Evolutionary conservation across 1,139 yeast genomes (phyloP), one percentile per base, ranked within the genome.

Genomic region (Zhuliangozyma blackwelliae): DNA sequence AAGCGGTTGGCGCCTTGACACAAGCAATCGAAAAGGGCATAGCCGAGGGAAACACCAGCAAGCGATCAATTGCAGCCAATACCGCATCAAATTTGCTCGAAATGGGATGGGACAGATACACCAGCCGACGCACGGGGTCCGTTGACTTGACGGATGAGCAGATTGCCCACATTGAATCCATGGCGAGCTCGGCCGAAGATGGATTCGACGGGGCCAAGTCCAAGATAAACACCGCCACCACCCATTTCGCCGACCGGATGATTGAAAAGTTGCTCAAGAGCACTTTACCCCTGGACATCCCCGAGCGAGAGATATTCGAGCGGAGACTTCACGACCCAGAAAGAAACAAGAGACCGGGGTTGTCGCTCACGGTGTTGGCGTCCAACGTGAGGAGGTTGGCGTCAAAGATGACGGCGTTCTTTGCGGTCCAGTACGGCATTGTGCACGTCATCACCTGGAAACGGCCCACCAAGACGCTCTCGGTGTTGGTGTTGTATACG

Each of bases 371-470:
- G 8, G 55, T 66, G 7, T 55, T 81, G 33, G 60, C 72, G 2
- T 61, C 68, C 8, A 80, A 81, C 51, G 61, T 81, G 51, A 72
- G 72, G 47, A 63, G 63, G 29, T 53, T 81, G 48, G 75, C 82
- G 32, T 57, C 72, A 5, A 71, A 72, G 40, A 65, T 81, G 72
- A 74, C 78, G 10, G 57, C 64, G 0, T 50, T 80, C 21, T 79
- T 80, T 47, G 69, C 63, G 25, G 42, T 77, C 5, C 86, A 82
- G 43, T 80, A 77, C 48, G 76, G 77, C 2, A 22, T 79, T 1
- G 61, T 77, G 8, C 72, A 76, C 33, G 54, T 82, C 0, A 44
- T 81, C 12, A 72, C 82, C 1, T 83, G 92, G 92, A 73, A 72
- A 40, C 63, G 65, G 29, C 85, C 87, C 0, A 57, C 79, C 0